Percentiles rank a stretch among this genome's conserved stretches.
Evolutionary conservation across 2,329 filamentous ascomycete species (phyloP).

Genomic region (Pyrenochaeta sp.): DNA sequence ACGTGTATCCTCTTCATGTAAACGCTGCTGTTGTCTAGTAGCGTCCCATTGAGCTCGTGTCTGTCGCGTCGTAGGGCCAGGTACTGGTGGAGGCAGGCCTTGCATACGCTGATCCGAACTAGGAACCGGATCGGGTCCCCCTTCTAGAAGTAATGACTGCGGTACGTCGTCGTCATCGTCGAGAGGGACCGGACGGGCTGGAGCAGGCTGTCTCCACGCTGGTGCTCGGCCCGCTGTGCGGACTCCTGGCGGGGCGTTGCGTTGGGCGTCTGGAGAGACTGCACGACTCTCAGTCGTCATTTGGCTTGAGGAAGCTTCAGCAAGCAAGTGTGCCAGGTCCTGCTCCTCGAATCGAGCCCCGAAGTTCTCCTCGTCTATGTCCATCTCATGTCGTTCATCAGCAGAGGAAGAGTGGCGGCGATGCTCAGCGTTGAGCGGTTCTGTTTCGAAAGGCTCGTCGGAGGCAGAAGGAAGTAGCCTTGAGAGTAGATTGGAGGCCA

Average conservation of each 20-base stretch:
- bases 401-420: constrained; percentile 37
- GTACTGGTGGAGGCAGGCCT: constrained; percentile 52
- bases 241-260: constrained; percentile 39
- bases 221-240: constrained; percentile 41
- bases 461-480: constrained; percentile 60
- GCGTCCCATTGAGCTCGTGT: constrained; percentile 61
- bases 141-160: constrained; percentile 68
- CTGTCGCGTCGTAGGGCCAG: constrained; percentile 54
- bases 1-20: constrained; percentile 47
- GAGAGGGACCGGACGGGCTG: constrained; percentile 24
- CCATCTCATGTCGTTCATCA: constrained; percentile 57
- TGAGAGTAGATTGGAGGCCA: constrained; percentile 64
- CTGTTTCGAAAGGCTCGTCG: constrained; percentile 58
- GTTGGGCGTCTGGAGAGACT: constrained; percentile 45
- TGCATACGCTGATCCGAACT: constrained; percentile 29
- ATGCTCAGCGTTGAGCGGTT: constrained; percentile 25
- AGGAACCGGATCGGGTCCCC: constrained; percentile 48
- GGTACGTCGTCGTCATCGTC: constrained; percentile 66
- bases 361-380: constrained; percentile 60
- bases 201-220: constrained; percentile 48
- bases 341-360: constrained; percentile 63
- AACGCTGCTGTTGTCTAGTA: constrained; percentile 55
- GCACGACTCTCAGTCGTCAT: constrained; percentile 54
- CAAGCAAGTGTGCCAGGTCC: constrained; percentile 65
- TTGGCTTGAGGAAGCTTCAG: constrained; percentile 60